Conservation (phyloP, 495 filamentous ascomycete species). For the Daldinia vernicosa region DNA sequence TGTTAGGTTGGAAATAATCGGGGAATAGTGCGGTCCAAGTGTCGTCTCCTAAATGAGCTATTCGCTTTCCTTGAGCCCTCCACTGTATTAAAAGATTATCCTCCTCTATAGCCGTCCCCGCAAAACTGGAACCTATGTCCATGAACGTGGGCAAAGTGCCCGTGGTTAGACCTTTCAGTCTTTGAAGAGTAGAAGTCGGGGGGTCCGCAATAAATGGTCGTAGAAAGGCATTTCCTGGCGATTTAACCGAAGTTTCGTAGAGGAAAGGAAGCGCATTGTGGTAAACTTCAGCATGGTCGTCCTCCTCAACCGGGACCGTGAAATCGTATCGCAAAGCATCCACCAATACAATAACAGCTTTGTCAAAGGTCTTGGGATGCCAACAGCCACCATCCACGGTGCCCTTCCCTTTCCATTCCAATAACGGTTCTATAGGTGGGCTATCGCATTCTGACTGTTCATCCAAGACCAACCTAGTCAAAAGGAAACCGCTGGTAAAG, state of each 20-base stretch:
- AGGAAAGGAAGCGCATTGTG: conserved; percentile 89
- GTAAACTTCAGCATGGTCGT: conserved; percentile 68
- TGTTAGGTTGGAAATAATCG: conserved; percentile 83
- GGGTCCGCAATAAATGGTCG: conserved; percentile 97
- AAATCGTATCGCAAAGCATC: conserved; percentile 98
- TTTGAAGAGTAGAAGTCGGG: conserved; percentile 89
- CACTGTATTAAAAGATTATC: conserved; percentile 92
- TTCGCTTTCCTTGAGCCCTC: conserved; percentile 76
- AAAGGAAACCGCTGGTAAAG: conserved; percentile 96
- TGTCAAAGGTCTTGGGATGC: conserved; percentile 92
- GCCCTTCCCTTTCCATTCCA: conserved; percentile 53
- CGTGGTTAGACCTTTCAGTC: conserved; percentile 93
- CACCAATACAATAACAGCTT: conserved; percentile 89
- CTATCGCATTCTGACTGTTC: conserved; percentile 82
- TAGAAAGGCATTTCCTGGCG: conserved; percentile 84
- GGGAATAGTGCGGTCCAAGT: conserved; percentile 96
- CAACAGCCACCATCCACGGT: conserved; percentile 80
- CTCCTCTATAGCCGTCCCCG: conserved; percentile 96
- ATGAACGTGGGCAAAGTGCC: conserved; percentile 95
- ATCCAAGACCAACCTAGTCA: conserved; percentile 89
- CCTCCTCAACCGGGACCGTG: conserved; percentile 77
- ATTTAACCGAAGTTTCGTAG: conserved; percentile 76
- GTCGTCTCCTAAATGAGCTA: conserved; percentile 95
- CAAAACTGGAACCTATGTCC: conserved; percentile 93
- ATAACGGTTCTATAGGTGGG: conserved; percentile 66